Evolutionary conservation across 108 stramenopile genomes (phyloP), one percentile per base, ranked within the genome.

Genomic region (Fragilaria radians): DNA sequence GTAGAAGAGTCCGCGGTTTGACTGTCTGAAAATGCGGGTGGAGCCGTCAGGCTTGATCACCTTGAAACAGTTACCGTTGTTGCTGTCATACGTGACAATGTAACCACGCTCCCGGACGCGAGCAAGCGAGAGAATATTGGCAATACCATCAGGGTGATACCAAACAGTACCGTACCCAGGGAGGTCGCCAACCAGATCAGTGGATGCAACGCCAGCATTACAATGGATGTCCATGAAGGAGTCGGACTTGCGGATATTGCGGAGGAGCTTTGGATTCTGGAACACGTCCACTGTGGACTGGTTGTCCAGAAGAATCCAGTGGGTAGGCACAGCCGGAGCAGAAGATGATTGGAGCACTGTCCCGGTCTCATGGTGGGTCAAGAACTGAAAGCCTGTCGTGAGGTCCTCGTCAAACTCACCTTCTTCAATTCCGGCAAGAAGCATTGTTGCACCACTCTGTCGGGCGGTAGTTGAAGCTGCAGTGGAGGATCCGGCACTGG

Each of bases 61-160:
- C 25, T 22, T n/a, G n/a, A n/a, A n/a, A n/a, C n/a, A n/a, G n/a
- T n/a, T n/a, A n/a, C n/a, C n/a, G n/a, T n/a, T n/a, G 3, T 45
- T 14, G 17, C 45, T 67, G 61, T 78, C 72, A 46, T 66, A 78
- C 18, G 52, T 48, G 18, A 77, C 57, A 9, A 25, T 48, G 36
- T 14, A 62, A 1, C 29, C 19, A n/a, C 62, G n/a, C 33, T 62
- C 34, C n/a, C n/a, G n/a, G 0, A 73, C 54, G 26, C 25, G 27
- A 18, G 32, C 1, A 23, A 75, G 48, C 32, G 71, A 72, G 2
- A 80, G 46, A 22, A 80, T 72, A 59, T 80, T 71, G 1, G 71
- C 73, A 46, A 74, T 66, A 21, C 69, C 64, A 0, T 61, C 36
- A 14, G 57, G 66, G 53, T 80, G 36, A 26, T 52, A 62, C 79